phyloP scores from a whole-genome alignment of 2,329 filamentous ascomycete genomes.

The Verticillium nonalfalfae region DNA sequence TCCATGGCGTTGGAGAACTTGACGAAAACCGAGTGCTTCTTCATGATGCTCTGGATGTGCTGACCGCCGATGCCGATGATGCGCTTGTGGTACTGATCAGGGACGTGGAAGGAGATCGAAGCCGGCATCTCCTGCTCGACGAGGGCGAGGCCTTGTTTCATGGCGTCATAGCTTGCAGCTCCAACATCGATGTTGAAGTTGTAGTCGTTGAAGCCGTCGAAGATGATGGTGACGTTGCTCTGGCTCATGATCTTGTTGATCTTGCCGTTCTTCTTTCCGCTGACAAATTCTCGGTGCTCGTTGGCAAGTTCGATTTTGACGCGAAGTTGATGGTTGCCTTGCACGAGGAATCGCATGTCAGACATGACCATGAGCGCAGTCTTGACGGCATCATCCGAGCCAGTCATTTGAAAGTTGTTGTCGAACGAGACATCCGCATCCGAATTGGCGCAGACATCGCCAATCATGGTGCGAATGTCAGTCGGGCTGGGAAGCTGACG shows the following conservation, averaged over 20 bases:
- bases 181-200: slow-evolving; percentile 99
- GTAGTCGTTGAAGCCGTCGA: slow-evolving; percentile 98
- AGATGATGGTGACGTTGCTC: slow-evolving; percentile 98
- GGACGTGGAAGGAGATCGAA: slow-evolving; percentile 97
- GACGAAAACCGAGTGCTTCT: slow-evolving; percentile 99
- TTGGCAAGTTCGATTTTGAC: slow-evolving; percentile 99
- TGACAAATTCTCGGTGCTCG: slow-evolving; percentile 99
- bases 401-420: slow-evolving; percentile 89
- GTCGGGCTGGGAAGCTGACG: slow-evolving; percentile 53
- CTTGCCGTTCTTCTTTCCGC: slow-evolving; percentile 99
- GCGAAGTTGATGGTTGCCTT: slow-evolving; percentile 84
- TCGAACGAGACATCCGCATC: slow-evolving; percentile 94
- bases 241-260: slow-evolving; percentile 99
- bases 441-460: slow-evolving; percentile 93
- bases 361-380: slow-evolving; percentile 91
- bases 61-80: slow-evolving; percentile 98
- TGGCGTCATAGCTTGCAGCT: slow-evolving; percentile 84
- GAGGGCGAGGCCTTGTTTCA: slow-evolving; percentile 84
- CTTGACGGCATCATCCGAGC: slow-evolving; percentile 94
- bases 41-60: slow-evolving; percentile 99
- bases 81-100: slow-evolving; percentile 98
- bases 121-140: slow-evolving; percentile 99
- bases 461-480: slow-evolving; percentile 85
- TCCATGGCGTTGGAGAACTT: slow-evolving; percentile 99
- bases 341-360: slow-evolving; percentile 81